Base-by-base conservation (phyloP, 345 rosid genomes). In the Clausena lansium region DNA sequence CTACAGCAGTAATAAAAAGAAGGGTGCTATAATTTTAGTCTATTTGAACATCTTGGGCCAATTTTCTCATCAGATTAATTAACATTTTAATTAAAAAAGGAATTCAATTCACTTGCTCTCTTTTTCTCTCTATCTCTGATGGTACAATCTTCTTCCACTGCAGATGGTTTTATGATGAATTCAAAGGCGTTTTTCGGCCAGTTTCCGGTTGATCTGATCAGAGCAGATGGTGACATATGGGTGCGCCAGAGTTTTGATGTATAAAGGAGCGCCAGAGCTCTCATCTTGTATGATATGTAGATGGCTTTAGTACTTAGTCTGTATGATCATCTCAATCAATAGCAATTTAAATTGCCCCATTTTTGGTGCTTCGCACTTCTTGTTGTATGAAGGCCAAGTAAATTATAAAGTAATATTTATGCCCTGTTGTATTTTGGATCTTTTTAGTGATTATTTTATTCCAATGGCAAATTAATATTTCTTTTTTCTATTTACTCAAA, bases 81-180 rank as follows among this genome's bases (percentile, higher is more conserved):
- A 38, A 35, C 36, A 65, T 41, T 76, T 38, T 9, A 41, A 65
- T 72, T 72, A 7, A 67, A 61, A 60, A 10, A 2, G 50, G 33
- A 35, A 47, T 47, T 63, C 50, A 68, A 27, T 57, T 63, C 62
- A 75, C 27, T 66, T 38, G 60, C 63, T 28, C 47, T 67, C 45
- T 73, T 62, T 39, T 32, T 24, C 59, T 22, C 39, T 68, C 22
- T 57, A 13, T 8, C 72, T 22, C 78, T 33, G 28, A 59, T 52
- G 71, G 6, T 55, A 6, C 28, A 68, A 77, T 38, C 24, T n/a
- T 68, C 67, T 70, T 74, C 6, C 69, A 27, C 76, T 83, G 85
- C 91, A 89, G 95, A 57, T 88, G 95, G 93, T 88, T 90, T 79
- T 91, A 83, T 54, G 93, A 91, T 79, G 88, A 88, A 82, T 36